Base-by-base conservation (phyloP, 2,329 filamentous ascomycete species). In the Colletotrichum sp. region DNA sequence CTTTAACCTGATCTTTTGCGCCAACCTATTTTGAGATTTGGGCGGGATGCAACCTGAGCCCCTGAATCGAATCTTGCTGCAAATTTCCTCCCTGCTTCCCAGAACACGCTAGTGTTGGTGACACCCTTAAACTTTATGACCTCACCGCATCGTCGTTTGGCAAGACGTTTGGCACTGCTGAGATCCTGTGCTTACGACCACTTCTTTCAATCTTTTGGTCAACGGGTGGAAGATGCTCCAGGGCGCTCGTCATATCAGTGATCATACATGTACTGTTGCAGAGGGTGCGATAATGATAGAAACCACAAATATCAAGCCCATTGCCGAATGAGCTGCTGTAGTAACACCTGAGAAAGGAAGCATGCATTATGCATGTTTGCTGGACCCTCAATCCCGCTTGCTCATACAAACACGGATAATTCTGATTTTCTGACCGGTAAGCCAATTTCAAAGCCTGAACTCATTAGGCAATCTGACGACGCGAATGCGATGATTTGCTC, bases 1-100 rank as follows among this genome's bases (percentile, higher is more conserved):
- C 16, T 9, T 18, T n/a, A 0, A 5, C 39, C 8, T 44, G 16
- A n/a, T 18, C 5, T 2, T n/a, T n/a, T n/a, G n/a, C n/a, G n/a
- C n/a, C n/a, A n/a, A n/a, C n/a, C n/a, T n/a, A n/a, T n/a, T n/a
- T n/a, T n/a, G n/a, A n/a, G n/a, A n/a, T n/a, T n/a, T n/a, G n/a
- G n/a, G n/a, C n/a, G n/a, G n/a, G n/a, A n/a, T n/a, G n/a, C n/a
- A n/a, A n/a, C n/a, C n/a, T n/a, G n/a, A n/a, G n/a, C n/a, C n/a
- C n/a, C n/a, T n/a, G n/a, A n/a, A n/a, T n/a, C n/a, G 16, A 44
- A 5, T 10, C 36, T 5, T 44, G 36, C 16, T 44, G 16, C 8
- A 39, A 34, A 34, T 18, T 10, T 44, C 36, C 39, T 44, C 39
- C 36, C 18, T 44, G 5, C n/a, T n/a, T 44, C 39, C 18, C 16